Conservation (phyloP, 371 early-diverging fungal genomes). For the Syncephalastrum contaminatum region DNA sequence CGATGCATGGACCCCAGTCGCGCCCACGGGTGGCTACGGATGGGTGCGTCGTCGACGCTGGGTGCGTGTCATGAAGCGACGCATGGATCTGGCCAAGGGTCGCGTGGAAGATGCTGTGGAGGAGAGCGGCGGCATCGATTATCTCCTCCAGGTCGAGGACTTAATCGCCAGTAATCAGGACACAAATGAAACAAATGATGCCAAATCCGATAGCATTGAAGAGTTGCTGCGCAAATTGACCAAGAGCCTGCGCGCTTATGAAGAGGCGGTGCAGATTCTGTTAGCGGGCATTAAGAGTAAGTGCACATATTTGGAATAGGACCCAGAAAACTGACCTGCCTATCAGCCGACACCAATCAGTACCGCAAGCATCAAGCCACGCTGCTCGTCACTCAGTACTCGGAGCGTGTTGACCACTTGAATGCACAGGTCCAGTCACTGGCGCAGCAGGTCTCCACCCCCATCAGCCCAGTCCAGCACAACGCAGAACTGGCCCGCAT, state of each 20-base stretch:
- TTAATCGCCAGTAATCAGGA: no score
- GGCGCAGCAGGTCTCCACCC: conserved; percentile 29
- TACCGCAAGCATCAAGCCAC: conserved; percentile 54
- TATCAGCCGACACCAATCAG: conserved; percentile 54
- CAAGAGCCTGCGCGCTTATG: conserved; percentile 49
- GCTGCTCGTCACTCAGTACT: conserved; percentile 40
- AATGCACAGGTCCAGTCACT: conserved; percentile 33
- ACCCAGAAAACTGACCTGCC: neutral
- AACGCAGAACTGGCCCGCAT: conserved; percentile 46
- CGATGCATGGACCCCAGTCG: conserved; percentile 52
- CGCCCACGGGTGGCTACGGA: conserved; percentile 52
- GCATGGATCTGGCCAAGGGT: conserved; percentile 52
- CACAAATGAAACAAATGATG: neutral
- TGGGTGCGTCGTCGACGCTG: conserved; percentile 78
- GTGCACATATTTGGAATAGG: conserved; percentile 4
- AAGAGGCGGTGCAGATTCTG: conserved; percentile 61
- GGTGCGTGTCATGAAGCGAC: conserved; percentile 76
- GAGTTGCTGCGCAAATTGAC: conserved; percentile 17
- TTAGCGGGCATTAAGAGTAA: conserved; percentile 65
- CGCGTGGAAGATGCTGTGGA: conserved; percentile 11
- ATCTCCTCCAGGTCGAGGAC: neutral
- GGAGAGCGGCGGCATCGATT: conserved; percentile 3
- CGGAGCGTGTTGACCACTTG: conserved; percentile 50
- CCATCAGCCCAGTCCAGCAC: conserved; percentile 32
- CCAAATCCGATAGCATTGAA: conserved; percentile 4